These are phyloP conservation scores for Suillus plorans DNA, from an alignment of 768 basidiomycete species.

Conservation along the genomic window DNA sequence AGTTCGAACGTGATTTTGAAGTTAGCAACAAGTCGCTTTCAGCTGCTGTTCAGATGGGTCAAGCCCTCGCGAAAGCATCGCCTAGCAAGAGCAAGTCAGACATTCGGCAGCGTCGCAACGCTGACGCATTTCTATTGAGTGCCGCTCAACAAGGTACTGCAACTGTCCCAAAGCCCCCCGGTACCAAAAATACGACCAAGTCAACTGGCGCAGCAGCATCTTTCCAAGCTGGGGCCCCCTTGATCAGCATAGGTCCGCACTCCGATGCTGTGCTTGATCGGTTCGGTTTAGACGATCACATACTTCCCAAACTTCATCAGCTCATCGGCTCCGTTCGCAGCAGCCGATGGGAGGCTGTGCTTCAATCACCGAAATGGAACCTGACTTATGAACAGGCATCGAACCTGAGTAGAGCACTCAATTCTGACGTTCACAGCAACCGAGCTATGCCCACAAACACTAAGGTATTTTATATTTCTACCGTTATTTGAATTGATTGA, in stretches of 20 bases:
- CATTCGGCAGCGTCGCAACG: neutral
- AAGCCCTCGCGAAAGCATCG: neutral
- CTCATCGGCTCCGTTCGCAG: neutral
- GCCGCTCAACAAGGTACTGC: no score
- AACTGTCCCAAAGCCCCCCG: no score
- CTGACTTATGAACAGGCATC: neutral
- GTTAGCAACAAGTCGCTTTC: neutral
- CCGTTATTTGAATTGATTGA: neutral
- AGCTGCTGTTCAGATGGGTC: neutral
- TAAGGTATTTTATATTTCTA: neutral
- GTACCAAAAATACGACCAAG: no score
- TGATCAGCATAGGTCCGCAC: neutral
- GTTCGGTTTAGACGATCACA: neutral
- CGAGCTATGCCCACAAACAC: neutral
- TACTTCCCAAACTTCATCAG: neutral
- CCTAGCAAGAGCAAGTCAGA: neutral
- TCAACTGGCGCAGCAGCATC: neutral
- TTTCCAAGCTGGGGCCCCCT: neutral
- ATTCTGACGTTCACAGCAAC: neutral
- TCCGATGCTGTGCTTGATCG: neutral
- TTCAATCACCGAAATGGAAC: neutral
- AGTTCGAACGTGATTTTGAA: neutral
- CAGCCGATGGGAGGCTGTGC: neutral
- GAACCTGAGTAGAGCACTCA: neutral
- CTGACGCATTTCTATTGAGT: neutral